Percentiles rank a stretch among this genome's conserved stretches.
Evolutionary conservation across 305 asterid species (phyloP).

Genomic region (Salvia sclarea): DNA sequence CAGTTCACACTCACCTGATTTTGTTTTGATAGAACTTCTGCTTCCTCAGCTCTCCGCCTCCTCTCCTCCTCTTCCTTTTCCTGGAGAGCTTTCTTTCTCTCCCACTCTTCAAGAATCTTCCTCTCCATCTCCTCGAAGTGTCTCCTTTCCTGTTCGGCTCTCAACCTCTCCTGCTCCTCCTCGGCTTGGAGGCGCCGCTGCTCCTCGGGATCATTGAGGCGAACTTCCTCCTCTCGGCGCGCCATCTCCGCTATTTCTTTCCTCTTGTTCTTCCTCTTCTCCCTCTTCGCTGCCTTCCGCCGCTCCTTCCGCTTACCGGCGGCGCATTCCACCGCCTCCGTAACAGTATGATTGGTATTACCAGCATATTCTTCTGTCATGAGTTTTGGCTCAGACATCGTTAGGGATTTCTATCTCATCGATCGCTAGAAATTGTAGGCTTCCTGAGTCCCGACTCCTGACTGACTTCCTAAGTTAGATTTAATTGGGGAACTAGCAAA

Average conservation of each 20-base stretch:
- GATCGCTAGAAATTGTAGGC: not conserved
- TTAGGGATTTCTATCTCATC: constrained; percentile 28
- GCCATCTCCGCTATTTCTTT: constrained; percentile 74
- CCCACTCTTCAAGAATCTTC: constrained; percentile 67
- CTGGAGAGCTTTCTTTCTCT: constrained; percentile 51
- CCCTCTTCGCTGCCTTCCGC: constrained; percentile 83
- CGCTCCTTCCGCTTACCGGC: constrained; percentile 56
- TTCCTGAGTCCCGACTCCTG: not conserved
- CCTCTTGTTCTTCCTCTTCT: constrained; percentile 85
- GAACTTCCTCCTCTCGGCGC: constrained; percentile 69
- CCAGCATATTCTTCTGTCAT: constrained; percentile 28
- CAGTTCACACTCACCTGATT: constrained; percentile 38
- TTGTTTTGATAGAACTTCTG: constrained; percentile 45
- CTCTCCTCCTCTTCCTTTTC: constrained; percentile 59
- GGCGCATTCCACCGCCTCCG: constrained; percentile 22
- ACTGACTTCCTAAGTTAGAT: too few species aligned
- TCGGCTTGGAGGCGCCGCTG: constrained; percentile 63
- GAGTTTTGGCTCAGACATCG: constrained; percentile 32
- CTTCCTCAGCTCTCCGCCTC: constrained; percentile 48
- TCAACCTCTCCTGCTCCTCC: constrained; percentile 72
- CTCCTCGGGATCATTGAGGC: constrained; percentile 75
- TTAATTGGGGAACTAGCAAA: too few species aligned
- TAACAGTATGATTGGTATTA: not conserved
- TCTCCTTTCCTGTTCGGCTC: constrained; percentile 60
- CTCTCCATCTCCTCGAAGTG: constrained; percentile 88